A percentile compares a stretch with the other conserved stretches of the same genome.
Evolutionary conservation across 768 basidiomycete species (phyloP).

Genomic region (Boletus pseudo-olivaceus): DNA sequence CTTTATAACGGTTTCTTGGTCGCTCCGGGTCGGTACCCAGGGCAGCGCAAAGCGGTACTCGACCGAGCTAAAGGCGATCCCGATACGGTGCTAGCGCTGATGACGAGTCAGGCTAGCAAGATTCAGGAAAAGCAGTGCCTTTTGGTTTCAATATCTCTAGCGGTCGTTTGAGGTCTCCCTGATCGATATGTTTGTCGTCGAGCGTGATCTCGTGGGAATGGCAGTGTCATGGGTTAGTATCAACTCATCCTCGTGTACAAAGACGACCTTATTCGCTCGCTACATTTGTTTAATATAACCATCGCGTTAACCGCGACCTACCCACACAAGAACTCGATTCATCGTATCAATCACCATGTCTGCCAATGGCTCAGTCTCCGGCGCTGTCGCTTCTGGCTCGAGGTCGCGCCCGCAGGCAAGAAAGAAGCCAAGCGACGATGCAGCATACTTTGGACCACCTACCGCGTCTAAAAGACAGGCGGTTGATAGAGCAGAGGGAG

Average conservation of each 20-base stretch:
- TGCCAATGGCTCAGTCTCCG: conserved; percentile 20
- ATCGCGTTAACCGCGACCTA: background rate
- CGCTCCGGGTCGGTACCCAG: conserved; percentile 1
- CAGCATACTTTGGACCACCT: conserved; percentile 63
- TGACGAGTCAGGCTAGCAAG: background rate
- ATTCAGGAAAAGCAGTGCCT: background rate
- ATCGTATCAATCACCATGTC: conserved; percentile 19
- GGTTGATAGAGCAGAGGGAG: conserved; percentile 65
- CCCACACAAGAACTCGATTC: background rate
- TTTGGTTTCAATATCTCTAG: background rate
- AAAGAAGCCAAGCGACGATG: conserved; percentile 64
- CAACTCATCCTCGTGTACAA: background rate
- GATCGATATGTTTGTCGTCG: background rate
- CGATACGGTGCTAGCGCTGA: background rate
- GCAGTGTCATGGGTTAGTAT: background rate
- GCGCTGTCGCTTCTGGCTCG: conserved; percentile 40
- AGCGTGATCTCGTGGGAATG: conserved; percentile 21
- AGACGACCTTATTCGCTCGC: background rate
- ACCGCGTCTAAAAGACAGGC: conserved; percentile 65
- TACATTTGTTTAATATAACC: background rate
- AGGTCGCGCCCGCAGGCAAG: conserved; percentile 62
- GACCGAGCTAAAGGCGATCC: conserved; percentile 17
- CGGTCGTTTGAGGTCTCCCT: background rate
- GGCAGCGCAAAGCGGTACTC: conserved; percentile 24
- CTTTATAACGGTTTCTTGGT: conserved; percentile 18